A percentile compares a stretch with the other conserved stretches of the same genome.
Evolutionary conservation across 2,329 filamentous ascomycete species (phyloP).

Genomic region (Diatrype stigma): DNA sequence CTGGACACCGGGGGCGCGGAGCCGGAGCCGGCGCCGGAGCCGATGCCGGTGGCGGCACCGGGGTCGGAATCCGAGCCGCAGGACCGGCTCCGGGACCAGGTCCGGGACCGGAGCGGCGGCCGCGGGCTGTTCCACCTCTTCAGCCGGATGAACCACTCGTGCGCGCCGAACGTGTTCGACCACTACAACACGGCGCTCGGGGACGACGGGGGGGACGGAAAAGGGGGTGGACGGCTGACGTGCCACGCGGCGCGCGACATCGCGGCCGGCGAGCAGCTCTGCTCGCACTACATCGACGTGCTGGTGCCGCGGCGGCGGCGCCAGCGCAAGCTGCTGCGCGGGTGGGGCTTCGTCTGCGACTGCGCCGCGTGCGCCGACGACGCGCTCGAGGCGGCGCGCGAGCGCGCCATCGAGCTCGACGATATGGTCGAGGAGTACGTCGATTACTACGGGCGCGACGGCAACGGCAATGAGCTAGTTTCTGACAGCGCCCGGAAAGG

Average conservation of each 20-base stretch:
- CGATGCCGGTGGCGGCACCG: too few relatives aligned
- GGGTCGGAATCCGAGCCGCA: too few relatives aligned
- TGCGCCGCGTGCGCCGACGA: not conserved
- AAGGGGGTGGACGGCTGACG: too few relatives aligned
- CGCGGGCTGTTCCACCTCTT: not conserved
- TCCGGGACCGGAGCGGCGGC: not conserved
- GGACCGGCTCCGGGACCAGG: too few relatives aligned
- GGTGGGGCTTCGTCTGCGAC: not conserved
- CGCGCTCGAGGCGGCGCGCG: not conserved
- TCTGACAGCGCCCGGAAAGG: too few relatives aligned
- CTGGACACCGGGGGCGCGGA: not conserved
- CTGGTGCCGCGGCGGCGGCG: not conserved
- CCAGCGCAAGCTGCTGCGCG: not conserved
- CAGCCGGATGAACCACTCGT: not conserved
- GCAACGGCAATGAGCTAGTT: too few relatives aligned
- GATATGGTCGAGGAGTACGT: not conserved
- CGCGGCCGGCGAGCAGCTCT: not conserved
- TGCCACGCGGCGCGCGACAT: not conserved
- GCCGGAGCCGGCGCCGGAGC: too few relatives aligned
- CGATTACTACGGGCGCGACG: not conserved
- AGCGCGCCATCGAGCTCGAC: not conserved
- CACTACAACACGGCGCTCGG: not conserved
- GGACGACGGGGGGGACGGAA: too few relatives aligned
- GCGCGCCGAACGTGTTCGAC: not conserved
- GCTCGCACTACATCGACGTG: not conserved